Base-by-base conservation (phyloP, 805 yeast species). In the Candida maltosa region DNA sequence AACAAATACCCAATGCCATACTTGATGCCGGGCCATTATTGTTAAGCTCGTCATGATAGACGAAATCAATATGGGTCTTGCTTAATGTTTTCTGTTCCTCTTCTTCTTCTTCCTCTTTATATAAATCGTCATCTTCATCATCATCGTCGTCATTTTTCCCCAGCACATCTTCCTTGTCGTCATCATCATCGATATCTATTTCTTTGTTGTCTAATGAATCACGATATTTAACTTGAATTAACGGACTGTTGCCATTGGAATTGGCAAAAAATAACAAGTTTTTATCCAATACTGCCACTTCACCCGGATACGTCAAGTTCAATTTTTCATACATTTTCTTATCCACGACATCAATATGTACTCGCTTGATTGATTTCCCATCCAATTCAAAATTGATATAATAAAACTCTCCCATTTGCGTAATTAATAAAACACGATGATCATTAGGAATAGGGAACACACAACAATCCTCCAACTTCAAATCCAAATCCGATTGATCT, bases 1-100 rank as follows among this genome's bases (percentile, higher is more conserved):
- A 71, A 18, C 74, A 65, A 32, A 69, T 67, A 0, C 89, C 96
- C 22, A 80, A 47, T 0, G 88, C 70, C 42, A 88, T 70, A 26
- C 79, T 76, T 2, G 84, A 68, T 9, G 84, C 64, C 0, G 96
- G 95, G 0, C 96, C 96, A 45, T 74, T 67, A 48, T 80, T 84
- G 2, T 70, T 48, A 8, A 88, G 51, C 1, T 61, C 58, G 44
- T 87, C 93, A 21, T 71, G 61, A 14, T 65, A 48, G 12, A 62
- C 56, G 38, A 81, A 75, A 21, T 43, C 60, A 25, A 62, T 39
- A 4, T 33, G 32, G 14, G 56, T 48, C 4, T 40, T 37, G 29
- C 45, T 30, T 15, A 45, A 18, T 20, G 34, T 43, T 35, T 48
- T 47, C 9, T 27, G 43, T n/a, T 48, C 49, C n/a, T 23, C 45